Evolutionary conservation across 768 basidiomycete genomes (phyloP).

Genomic region (Boletus insuetus): DNA sequence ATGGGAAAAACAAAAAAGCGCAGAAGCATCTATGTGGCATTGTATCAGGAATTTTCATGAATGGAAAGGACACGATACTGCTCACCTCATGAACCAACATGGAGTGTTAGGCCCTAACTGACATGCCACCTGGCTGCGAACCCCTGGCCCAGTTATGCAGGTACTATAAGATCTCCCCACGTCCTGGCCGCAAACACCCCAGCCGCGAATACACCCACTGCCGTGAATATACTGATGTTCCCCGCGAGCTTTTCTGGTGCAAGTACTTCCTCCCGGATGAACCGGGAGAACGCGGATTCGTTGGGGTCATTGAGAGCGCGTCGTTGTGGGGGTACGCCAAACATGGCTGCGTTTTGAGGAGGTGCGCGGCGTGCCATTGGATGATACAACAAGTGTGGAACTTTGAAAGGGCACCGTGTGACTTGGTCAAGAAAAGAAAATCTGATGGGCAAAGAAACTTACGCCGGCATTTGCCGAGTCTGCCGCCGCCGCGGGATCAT

Average conservation of each 20-base stretch:
- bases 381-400: neutral
- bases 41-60: neutral
- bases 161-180: constrained; percentile 78
- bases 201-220: constrained; percentile 63
- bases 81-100: constrained; percentile 7
- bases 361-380: constrained; percentile 69
- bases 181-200: constrained; percentile 69
- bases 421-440: neutral
- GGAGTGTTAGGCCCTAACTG: neutral
- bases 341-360: constrained; percentile 53
- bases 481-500: constrained; percentile 4
- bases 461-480: constrained; percentile 16
- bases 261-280: constrained; percentile 59
- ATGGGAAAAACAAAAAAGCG: constrained; percentile 1
- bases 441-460: neutral
- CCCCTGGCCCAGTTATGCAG: constrained; percentile 38
- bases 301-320: constrained; percentile 50
- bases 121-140: neutral
- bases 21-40: neutral
- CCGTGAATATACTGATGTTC: constrained; percentile 68
- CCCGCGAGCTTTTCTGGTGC: constrained; percentile 73
- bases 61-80: neutral
- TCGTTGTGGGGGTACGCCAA: constrained; percentile 43
- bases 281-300: constrained; percentile 58
- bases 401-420: neutral